These are phyloP conservation scores for sunflower (Helianthus annuus) DNA, from an alignment of 129 eudicot genomes.

Conservation along the genomic window DNA sequence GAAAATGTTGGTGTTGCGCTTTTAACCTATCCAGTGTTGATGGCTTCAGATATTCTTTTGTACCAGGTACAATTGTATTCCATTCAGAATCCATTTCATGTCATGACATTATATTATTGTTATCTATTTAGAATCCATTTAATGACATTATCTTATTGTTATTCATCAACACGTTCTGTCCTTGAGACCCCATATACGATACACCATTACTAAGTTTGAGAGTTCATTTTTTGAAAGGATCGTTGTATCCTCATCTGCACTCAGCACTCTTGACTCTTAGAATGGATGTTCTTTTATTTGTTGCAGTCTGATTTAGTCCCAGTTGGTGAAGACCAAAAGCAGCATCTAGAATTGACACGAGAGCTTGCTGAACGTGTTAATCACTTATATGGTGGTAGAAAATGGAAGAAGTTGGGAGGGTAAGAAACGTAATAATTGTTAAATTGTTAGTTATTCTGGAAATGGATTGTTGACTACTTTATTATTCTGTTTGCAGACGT, in stretches of 20 bases:
- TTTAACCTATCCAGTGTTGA: slow-evolving; percentile 95
- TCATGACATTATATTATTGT: neutral
- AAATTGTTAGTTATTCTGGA: neutral
- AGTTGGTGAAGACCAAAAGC: slow-evolving; percentile 99
- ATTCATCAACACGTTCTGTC: slow-evolving; percentile 1
- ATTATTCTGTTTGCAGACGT: slow-evolving; percentile 55
- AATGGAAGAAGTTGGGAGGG: slow-evolving; percentile 99
- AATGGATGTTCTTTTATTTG: slow-evolving; percentile 29
- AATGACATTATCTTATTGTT: neutral
- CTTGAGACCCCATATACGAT: slow-evolving; percentile 3
- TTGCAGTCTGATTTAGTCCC: slow-evolving; percentile 97
- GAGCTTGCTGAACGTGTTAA: slow-evolving; percentile 94
- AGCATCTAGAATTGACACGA: slow-evolving; percentile 93
- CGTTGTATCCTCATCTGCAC: neutral
- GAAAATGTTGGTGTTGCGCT: slow-evolving; percentile 97
- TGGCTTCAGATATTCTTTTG: slow-evolving; percentile 98
- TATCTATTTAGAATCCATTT: neutral
- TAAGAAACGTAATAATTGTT: slow-evolving; percentile 31
- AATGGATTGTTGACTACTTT: slow-evolving; percentile 21
- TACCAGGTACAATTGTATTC: slow-evolving; percentile 64
- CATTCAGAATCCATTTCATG: neutral
- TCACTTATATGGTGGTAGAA: slow-evolving; percentile 91
- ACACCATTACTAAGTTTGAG: slow-evolving; percentile 3
- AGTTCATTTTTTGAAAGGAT: neutral
- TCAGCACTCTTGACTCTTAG: slow-evolving; percentile 20